Evolutionary conservation across 306 rosid species (phyloP), one percentile per base, ranked within the genome.

Genomic region (Cucurbita maxima): DNA sequence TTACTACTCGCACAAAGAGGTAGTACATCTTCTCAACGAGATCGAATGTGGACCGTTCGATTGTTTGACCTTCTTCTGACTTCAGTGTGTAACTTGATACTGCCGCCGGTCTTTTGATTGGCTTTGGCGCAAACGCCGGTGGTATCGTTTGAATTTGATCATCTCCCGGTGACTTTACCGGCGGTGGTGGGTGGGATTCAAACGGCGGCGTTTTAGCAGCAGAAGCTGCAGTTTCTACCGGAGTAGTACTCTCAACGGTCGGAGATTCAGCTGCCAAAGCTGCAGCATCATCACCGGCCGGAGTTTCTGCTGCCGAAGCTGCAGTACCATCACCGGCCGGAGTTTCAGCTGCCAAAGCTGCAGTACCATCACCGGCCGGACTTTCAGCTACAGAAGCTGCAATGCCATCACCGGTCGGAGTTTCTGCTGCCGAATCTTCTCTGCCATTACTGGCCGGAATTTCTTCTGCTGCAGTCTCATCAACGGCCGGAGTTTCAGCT

Each of bases 11-110:
- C 15, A 93, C 87, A 18, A 93, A 93, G 47, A 93, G 84, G 73
- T 90, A 93, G 63, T 90, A 94, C 97, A 93, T 93, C 79, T 93
- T 93, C 72, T 93, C 97, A 0, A 90, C 98, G 0, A 93, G 89
- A 86, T 93, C 98, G 51, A 93, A 93, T 19, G 90, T 48, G 40
- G 90, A 79, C 34, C 85, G 85, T 61, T 87, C 97, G 25, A 88
- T 74, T 5, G 86, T 18, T 55, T 75, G 55, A 10, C 74, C 79
- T 0, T 90, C 93, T 0, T 82, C 47, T 3, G 79, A 75, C 51
- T 87, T 90, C 51, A 87, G 80, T 22, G 74, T 40, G 18, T 81
- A 81, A 38, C 81, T 83, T 0, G 76, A 51, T 7, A 76, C 48
- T 0, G 88, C 73, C 3, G 76, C 71, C 0, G 83, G 73, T 54